Conservation (phyloP, 208 protist genomes). For the Crithidia mellificae region DNA sequence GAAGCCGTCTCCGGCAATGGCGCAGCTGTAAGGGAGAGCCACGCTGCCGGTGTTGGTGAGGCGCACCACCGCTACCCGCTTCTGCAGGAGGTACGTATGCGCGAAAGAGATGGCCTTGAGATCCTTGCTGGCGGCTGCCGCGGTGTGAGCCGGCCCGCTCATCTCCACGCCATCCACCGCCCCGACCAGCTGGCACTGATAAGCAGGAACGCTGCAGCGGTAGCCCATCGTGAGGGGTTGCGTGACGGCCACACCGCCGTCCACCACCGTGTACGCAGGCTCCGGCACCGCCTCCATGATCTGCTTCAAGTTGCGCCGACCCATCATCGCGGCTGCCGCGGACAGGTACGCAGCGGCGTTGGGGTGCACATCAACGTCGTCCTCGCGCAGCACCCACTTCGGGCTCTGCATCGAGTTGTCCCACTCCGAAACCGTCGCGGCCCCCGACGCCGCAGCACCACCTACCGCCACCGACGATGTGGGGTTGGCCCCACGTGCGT, state of each 20-base stretch:
- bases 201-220: conserved; percentile 68
- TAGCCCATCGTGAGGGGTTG: conserved; percentile 73
- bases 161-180: neutral
- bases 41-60: conserved; percentile 90
- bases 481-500: neutral
- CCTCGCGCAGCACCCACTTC: conserved; percentile 62
- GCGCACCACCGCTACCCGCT: conserved; percentile 65
- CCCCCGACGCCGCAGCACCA: neutral
- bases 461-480: too few species aligned
- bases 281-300: conserved; percentile 78
- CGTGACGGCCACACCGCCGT: conserved; percentile 31
- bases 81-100: conserved; percentile 95
- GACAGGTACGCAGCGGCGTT: conserved; percentile 23
- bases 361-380: conserved; percentile 21
- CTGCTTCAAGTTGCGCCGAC: conserved; percentile 69
- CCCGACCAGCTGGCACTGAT: conserved; percentile 35
- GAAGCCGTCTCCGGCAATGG: conserved; percentile 8
- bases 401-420: conserved; percentile 65
- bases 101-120: conserved; percentile 74
- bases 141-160: neutral
- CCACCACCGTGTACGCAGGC: conserved; percentile 53
- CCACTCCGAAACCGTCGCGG: conserved; percentile 41
- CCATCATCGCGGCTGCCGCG: conserved; percentile 24
- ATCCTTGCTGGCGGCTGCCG: neutral
- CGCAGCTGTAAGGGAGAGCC: conserved; percentile 68